Evolutionary conservation across 2,329 filamentous ascomycete genomes (phyloP).

Genomic region (Alternaria solani): DNA sequence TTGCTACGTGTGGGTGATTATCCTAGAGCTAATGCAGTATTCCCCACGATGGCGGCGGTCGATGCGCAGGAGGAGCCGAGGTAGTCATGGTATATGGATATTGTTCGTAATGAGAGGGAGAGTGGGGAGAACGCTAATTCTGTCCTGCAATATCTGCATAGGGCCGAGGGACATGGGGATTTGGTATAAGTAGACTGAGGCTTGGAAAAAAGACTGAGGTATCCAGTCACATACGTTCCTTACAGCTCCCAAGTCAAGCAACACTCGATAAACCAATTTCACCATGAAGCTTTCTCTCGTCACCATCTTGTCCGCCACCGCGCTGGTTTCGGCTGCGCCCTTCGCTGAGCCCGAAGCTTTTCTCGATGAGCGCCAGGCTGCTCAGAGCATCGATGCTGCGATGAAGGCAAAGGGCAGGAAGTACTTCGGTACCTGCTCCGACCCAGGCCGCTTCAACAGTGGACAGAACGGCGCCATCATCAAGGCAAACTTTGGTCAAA

Average conservation of each 20-base stretch:
- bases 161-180: background rate
- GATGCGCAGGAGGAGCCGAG: background rate
- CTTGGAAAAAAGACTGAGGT: background rate
- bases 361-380: constrained; percentile 42
- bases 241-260: background rate
- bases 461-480: constrained; percentile 66
- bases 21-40: background rate
- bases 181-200: constrained; percentile 11
- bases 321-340: constrained; percentile 39
- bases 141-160: background rate
- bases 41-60: background rate
- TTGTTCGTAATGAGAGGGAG: background rate
- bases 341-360: constrained; percentile 40
- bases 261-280: background rate
- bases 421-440: constrained; percentile 69
- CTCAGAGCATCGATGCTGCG: constrained; percentile 62
- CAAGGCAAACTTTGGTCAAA: constrained; percentile 68
- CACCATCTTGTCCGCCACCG: constrained; percentile 40
- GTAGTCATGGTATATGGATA: background rate
- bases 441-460: constrained; percentile 62
- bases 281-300: constrained; percentile 46
- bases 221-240: constrained; percentile 1
- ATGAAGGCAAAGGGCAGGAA: constrained; percentile 71
- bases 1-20: background rate
- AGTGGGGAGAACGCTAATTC: background rate